Conservation (phyloP, 176 grass and related monocot species). For the Hordeum marinum region DNA sequence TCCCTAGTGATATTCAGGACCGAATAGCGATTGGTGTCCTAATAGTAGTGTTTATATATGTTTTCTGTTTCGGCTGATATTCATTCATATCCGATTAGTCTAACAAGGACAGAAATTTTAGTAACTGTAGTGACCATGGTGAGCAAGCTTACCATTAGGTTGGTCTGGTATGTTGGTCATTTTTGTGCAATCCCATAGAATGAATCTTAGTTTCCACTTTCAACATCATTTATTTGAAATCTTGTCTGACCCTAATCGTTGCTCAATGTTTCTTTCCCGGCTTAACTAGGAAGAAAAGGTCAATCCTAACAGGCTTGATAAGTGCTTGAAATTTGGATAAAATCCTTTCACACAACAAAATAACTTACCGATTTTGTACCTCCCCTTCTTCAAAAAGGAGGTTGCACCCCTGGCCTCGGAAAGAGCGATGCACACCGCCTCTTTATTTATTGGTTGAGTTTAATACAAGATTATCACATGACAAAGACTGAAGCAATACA, state of each 20-base stretch:
- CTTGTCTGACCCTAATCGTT: background rate
- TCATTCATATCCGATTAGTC: background rate
- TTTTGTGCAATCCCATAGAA: background rate
- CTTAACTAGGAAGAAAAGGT: background rate
- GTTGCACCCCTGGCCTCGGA: too few relatives aligned
- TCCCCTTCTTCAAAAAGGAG: too few relatives aligned
- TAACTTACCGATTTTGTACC: background rate
- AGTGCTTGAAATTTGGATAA: background rate
- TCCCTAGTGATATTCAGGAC: background rate
- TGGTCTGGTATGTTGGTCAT: background rate
- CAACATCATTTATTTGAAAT: background rate
- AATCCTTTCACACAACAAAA: background rate
- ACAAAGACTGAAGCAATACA: too few relatives aligned
- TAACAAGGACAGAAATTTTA: background rate
- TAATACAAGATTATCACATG: too few relatives aligned
- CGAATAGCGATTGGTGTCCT: conserved; percentile 23
- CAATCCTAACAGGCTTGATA: too few relatives aligned
- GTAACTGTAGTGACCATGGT: background rate
- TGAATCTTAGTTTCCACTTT: background rate
- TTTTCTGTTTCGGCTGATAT: background rate
- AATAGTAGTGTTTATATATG: background rate
- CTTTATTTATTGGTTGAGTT: too few relatives aligned
- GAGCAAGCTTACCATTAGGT: background rate
- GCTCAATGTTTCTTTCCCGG: background rate
- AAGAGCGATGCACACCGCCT: too few relatives aligned